Evolutionary conservation across 78 protist genomes (phyloP).

Genomic region (Dictyostelium intermedium): DNA sequence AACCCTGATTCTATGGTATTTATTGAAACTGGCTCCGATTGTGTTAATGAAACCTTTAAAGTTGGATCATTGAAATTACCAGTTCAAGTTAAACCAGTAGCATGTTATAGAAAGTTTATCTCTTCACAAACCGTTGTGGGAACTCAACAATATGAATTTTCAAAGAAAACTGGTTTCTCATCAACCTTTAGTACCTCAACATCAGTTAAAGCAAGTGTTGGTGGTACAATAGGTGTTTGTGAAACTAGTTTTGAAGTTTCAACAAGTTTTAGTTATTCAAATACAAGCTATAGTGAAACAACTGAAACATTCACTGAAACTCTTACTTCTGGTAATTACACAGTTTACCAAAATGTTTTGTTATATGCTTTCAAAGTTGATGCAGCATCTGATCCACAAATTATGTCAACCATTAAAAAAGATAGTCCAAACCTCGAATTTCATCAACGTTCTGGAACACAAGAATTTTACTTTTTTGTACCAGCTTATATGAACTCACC

Average conservation of each 20-base stretch:
- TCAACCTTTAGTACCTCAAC: neutral
- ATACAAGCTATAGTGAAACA: neutral
- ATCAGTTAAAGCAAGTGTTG: neutral
- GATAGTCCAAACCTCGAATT: neutral
- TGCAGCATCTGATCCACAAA: neutral
- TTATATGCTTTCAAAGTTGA: conserved; percentile 21
- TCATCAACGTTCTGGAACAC: neutral
- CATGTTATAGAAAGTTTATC: neutral
- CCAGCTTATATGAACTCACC: neutral
- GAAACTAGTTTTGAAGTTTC: neutral
- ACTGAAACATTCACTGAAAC: neutral
- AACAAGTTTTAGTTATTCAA: neutral
- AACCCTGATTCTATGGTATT: conserved; percentile 16
- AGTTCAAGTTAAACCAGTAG: conserved; percentile 21
- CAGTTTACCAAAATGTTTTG: neutral
- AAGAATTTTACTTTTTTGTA: neutral
- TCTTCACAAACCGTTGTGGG: conserved; percentile 12
- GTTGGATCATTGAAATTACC: conserved; percentile 13
- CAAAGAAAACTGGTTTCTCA: neutral
- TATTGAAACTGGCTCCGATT: neutral
- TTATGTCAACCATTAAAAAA: neutral
- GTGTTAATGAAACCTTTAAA: neutral
- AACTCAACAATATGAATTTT: neutral
- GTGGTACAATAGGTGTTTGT: conserved; percentile 7
- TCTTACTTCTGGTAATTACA: neutral